Base-by-base conservation (phyloP, 768 basidiomycete genomes). In the Boletus rubescentipes region DNA sequence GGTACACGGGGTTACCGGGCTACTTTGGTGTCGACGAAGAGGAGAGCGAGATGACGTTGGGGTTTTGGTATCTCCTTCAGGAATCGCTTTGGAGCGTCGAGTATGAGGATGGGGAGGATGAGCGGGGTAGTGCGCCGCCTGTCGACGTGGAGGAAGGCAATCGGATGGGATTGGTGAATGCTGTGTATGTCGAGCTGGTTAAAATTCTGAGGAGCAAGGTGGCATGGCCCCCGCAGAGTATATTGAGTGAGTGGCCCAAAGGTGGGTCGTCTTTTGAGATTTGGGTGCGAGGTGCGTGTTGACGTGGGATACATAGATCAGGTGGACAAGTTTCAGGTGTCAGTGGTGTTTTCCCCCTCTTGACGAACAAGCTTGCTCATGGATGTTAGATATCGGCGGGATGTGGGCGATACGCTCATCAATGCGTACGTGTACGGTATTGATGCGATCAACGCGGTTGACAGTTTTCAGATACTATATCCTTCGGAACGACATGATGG, bases 31-130 rank as follows among this genome's bases (percentile, higher is more conserved):
- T 82, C 0, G 93, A 95, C 43, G 94, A 95, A 66, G 89, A 91
- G 45, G 86, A 90, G 64, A 93, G 90, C 61, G 92, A 95, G 70
- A 80, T 87, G 77, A 89, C 89, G 3, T 79, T 96, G 3, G 83
- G 83, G 1, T 95, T 95, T 62, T 96, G 95, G 89, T 95, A 92
- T 58, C 74, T 91, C 37, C 81, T 96, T 52, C 93, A 96, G 69
- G 94, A 98, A 66, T 83, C 91, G 1, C 68, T 93, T 23, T 93
- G 90, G 90, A 78, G 74, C 34, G 78, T 78, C 12, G 84, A 87
- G 48, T 85, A 77, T 52, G 80, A 80, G 46, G 62, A 64, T 9
- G 61, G 39, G 26, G 76, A 75, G 10, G 72, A 68, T 2, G 66
- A 63, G 34, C 61, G 60, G 11, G 65, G 64, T 9, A 56, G 54